These are phyloP conservation scores for Fusarium sp. DNA, from an alignment of 2,329 filamentous ascomycete species.

Conservation along the genomic window DNA sequence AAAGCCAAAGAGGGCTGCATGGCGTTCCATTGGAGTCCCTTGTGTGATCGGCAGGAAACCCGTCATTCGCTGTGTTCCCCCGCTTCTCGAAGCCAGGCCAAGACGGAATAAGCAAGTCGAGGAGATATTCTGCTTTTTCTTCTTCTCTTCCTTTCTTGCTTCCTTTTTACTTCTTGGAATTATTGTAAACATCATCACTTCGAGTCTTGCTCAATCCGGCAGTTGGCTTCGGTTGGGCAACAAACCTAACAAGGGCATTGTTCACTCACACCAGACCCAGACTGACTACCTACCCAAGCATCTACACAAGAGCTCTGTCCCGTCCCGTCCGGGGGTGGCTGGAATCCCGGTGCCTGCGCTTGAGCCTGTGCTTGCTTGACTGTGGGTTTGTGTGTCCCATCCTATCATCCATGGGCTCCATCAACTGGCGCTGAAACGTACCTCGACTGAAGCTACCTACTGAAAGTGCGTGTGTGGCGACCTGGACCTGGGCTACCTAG, in stretches of 20 bases:
- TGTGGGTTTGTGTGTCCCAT: not conserved
- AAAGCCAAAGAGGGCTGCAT: slow-evolving; percentile 30
- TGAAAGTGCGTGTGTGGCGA: slow-evolving; percentile 25
- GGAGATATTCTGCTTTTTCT: not conserved
- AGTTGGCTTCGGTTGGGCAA: slow-evolving; percentile 18
- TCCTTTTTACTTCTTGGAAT: not conserved
- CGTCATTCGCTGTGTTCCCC: slow-evolving; percentile 24
- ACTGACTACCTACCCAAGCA: not conserved
- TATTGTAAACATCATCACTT: not conserved
- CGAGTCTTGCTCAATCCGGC: slow-evolving; percentile 12
- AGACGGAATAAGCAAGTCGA: slow-evolving; percentile 25
- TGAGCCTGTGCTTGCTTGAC: slow-evolving; percentile 27
- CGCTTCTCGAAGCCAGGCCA: slow-evolving; percentile 40
- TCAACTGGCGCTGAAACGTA: not conserved
- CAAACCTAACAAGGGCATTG: not conserved
- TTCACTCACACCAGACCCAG: not conserved
- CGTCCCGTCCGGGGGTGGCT: slow-evolving; percentile 23
- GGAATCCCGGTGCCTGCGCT: slow-evolving; percentile 30
- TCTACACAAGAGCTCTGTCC: slow-evolving; percentile 14
- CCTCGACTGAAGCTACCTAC: not conserved
- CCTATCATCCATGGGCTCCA: not conserved
- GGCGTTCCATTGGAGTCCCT: slow-evolving; percentile 26
- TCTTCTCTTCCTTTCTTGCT: not conserved
- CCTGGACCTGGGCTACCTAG: not conserved
- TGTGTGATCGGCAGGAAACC: slow-evolving; percentile 33